Percentiles rank a stretch among this genome's conserved stretches.
Evolutionary conservation across 805 yeast species (phyloP).

Genomic region (Blastobotrys americana): DNA sequence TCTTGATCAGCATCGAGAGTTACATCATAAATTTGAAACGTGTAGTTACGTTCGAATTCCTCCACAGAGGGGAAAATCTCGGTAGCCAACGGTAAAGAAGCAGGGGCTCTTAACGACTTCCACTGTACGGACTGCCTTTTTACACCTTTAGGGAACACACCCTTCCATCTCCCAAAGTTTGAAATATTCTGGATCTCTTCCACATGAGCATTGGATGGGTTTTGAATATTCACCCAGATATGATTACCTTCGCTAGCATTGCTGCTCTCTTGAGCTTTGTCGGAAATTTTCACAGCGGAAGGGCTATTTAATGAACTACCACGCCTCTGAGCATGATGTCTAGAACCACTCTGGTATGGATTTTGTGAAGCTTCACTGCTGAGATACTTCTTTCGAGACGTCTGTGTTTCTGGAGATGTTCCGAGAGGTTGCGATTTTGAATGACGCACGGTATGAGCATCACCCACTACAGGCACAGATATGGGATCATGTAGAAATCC

Average conservation of each 20-base stretch:
- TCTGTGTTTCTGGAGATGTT: too few relatives aligned
- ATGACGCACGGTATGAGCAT: too few relatives aligned
- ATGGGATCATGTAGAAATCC: too few relatives aligned
- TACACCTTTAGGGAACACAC: conserved; percentile 72
- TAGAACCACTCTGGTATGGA: too few relatives aligned
- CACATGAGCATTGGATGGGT: conserved; percentile 67
- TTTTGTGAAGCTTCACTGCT: too few relatives aligned
- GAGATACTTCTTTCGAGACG: too few relatives aligned
- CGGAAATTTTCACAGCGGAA: too few relatives aligned
- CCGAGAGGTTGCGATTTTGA: too few relatives aligned
- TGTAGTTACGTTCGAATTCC: conserved; percentile 65
- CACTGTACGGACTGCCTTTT: conserved; percentile 71
- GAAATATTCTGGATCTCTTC: conserved; percentile 48
- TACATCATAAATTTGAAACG: conserved; percentile 78
- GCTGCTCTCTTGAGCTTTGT: too few relatives aligned
- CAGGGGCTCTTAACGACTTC: conserved; percentile 91
- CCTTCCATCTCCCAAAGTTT: conserved; percentile 83
- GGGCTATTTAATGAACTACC: too few relatives aligned
- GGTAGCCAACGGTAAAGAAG: conserved; percentile 79
- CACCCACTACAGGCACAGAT: too few relatives aligned
- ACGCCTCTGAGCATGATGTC: too few relatives aligned
- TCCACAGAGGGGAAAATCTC: conserved; percentile 64
- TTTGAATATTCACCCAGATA: conserved; percentile 58
- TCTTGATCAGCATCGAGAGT: conserved; percentile 54
- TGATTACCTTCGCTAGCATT: conserved; percentile 9